These are phyloP conservation scores for Pharnaceum exiguum DNA, from an alignment of 148 eudicot genomes.

Conservation along the genomic window DNA sequence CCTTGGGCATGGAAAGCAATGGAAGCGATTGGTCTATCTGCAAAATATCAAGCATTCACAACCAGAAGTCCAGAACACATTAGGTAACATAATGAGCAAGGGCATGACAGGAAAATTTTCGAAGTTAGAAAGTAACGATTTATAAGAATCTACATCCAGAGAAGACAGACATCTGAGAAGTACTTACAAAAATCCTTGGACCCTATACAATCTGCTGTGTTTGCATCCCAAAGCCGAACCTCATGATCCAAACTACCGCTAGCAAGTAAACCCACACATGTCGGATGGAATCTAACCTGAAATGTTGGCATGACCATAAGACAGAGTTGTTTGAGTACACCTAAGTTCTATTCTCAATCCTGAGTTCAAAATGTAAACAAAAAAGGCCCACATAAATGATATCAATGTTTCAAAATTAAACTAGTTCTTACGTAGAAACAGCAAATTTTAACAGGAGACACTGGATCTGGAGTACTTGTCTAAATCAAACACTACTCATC, in stretches of 20 bases:
- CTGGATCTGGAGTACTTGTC: too few relatives aligned
- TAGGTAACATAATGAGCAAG: neutral
- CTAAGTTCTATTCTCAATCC: too few relatives aligned
- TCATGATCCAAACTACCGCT: constrained; percentile 99
- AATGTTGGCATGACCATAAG: neutral
- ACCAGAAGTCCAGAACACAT: too few relatives aligned
- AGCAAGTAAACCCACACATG: constrained; percentile 77
- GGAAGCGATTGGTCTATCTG: constrained; percentile 98
- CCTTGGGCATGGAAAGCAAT: constrained; percentile 98
- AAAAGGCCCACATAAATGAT: too few relatives aligned
- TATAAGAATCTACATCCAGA: neutral
- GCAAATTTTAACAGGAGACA: too few relatives aligned
- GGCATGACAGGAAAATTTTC: neutral
- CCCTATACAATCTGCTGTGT: constrained; percentile 83
- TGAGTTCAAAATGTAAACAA: too few relatives aligned
- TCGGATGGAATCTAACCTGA: constrained; percentile 33
- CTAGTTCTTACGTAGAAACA: too few relatives aligned
- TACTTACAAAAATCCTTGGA: constrained; percentile 87
- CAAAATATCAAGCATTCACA: constrained; percentile 15
- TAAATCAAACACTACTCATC: too few relatives aligned
- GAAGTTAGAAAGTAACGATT: neutral
- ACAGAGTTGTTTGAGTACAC: neutral
- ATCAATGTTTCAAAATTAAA: too few relatives aligned
- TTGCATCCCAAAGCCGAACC: constrained; percentile 98
- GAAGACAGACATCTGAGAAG: neutral